Conservation (phyloP, 495 filamentous ascomycete genomes). For the Lophiotrema nucula region DNA sequence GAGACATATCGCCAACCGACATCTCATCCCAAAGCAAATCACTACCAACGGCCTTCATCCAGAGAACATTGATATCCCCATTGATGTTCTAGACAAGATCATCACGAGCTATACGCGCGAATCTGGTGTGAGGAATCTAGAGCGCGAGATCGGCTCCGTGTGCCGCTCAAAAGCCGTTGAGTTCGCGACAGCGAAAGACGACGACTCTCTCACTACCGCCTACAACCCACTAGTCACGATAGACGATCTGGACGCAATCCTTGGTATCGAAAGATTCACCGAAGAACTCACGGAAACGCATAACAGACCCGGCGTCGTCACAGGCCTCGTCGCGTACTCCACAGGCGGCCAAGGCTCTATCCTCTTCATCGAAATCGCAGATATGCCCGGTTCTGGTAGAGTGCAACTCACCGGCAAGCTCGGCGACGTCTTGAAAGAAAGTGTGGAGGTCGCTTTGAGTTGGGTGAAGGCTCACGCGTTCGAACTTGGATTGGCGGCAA, state of each 20-base stretch:
- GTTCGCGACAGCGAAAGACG: conserved; percentile 84
- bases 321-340: conserved; percentile 94
- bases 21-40: conserved; percentile 93
- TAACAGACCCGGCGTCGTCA: conserved; percentile 88
- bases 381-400: conserved; percentile 90
- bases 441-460: conserved; percentile 88
- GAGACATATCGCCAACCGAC: conserved; percentile 87
- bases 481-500: conserved; percentile 78
- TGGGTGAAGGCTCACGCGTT: conserved; percentile 98
- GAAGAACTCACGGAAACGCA: conserved; percentile 92
- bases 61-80: conserved; percentile 69
- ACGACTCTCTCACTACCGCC: conserved; percentile 55
- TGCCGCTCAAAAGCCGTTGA: conserved; percentile 95
- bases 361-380: conserved; percentile 95
- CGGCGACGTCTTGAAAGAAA: conserved; percentile 97
- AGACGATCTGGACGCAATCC: conserved; percentile 81
- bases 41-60: conserved; percentile 71
- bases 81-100: conserved; percentile 87
- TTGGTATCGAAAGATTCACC: conserved; percentile 92
- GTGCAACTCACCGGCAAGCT: conserved; percentile 98
- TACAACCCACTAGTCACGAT: conserved; percentile 75
- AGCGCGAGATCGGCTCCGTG: conserved; percentile 91
- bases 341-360: conserved; percentile 93
- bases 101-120: conserved; percentile 96
- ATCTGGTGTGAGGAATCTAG: conserved; percentile 94